Evolutionary conservation across 208 protist species (phyloP).

Genomic region (Dictyostelium gargantuum): DNA sequence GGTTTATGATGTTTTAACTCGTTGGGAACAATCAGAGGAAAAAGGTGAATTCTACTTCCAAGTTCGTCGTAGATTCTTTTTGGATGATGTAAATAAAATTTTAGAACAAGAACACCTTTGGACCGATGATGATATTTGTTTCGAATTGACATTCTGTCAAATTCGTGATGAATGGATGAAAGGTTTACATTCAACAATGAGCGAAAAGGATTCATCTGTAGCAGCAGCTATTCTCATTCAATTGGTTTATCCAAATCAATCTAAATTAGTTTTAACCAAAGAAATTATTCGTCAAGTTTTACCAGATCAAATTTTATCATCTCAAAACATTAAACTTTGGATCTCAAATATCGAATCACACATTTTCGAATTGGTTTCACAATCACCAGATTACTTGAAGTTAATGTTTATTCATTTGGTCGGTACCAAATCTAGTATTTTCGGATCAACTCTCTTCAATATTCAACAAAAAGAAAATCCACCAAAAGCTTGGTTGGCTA

Average conservation of each 20-base stretch:
- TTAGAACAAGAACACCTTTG: constrained; percentile 30
- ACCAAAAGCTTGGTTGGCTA: constrained; percentile 24
- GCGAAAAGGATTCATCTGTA: background rate
- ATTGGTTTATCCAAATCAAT: constrained; percentile 49
- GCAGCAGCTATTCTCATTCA: constrained; percentile 11
- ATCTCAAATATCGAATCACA: constrained; percentile 7
- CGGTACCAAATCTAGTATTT: background rate
- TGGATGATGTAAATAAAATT: constrained; percentile 41
- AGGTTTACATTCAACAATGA: background rate
- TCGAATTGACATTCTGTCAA: constrained; percentile 31
- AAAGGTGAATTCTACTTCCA: constrained; percentile 51
- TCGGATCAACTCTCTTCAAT: constrained; percentile 30
- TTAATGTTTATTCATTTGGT: constrained; percentile 31
- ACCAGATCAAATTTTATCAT: background rate
- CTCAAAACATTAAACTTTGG: constrained; percentile 49
- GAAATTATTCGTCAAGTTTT: constrained; percentile 1
- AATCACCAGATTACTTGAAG: constrained; percentile 33
- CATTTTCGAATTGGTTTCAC: constrained; percentile 37
- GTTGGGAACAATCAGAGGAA: constrained; percentile 24
- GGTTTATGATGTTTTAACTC: constrained; percentile 22
- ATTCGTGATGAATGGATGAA: constrained; percentile 56
- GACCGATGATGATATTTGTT: constrained; percentile 30
- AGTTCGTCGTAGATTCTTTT: constrained; percentile 34
- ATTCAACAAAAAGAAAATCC: constrained; percentile 45
- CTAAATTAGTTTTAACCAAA: background rate